Conservation (phyloP, 1,139 yeast species). For the Saccharomyces pastorianus region DNA sequence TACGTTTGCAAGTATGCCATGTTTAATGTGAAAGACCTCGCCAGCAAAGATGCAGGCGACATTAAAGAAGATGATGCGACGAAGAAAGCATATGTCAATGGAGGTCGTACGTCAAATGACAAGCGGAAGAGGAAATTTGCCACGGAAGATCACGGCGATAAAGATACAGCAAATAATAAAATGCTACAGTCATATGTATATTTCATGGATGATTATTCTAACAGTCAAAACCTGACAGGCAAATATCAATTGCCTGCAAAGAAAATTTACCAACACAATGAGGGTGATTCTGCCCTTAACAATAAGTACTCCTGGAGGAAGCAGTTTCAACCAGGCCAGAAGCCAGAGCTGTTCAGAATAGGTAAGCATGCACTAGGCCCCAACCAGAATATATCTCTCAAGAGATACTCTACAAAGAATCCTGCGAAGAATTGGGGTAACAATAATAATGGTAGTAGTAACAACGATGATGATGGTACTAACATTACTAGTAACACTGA, state of each 20-base stretch:
- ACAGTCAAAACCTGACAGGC: constrained; percentile 32
- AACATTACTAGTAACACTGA: neutral
- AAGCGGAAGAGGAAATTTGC: constrained; percentile 2
- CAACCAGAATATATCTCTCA: neutral
- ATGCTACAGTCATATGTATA: constrained; percentile 87
- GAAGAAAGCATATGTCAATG: constrained; percentile 10
- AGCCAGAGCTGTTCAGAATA: constrained; percentile 21
- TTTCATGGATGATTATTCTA: constrained; percentile 76
- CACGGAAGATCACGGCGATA: constrained; percentile 32
- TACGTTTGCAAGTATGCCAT: constrained; percentile 91
- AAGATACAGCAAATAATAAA: constrained; percentile 63
- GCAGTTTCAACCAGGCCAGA: constrained; percentile 29
- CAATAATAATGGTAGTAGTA: neutral
- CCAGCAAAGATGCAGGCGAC: neutral
- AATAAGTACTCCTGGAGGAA: constrained; percentile 30
- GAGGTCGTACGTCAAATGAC: constrained; percentile 1
- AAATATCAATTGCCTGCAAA: constrained; percentile 28
- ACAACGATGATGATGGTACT: no score
- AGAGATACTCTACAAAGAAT: neutral
- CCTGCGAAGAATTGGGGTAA: neutral
- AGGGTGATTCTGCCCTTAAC: constrained; percentile 9
- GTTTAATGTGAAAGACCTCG: constrained; percentile 44
- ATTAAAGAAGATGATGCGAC: constrained; percentile 47
- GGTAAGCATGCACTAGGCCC: constrained; percentile 11
- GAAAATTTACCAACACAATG: constrained; percentile 2